Conservation (phyloP, 1,139 yeast species). For the Kodamaea arcana region DNA sequence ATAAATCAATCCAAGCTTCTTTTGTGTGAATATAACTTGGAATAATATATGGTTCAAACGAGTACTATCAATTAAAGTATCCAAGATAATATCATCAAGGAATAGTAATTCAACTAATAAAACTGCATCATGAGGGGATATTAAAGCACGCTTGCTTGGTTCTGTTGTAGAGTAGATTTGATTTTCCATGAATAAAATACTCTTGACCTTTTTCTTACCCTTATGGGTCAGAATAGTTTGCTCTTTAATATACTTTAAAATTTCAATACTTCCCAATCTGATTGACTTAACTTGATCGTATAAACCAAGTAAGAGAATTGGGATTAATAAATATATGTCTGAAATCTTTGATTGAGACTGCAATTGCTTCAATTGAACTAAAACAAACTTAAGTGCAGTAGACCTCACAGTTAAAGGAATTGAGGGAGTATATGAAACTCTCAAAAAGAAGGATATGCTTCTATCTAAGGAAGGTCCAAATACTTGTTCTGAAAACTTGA, state of each 20-base stretch:
- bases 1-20: constrained; percentile 36
- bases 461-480: constrained; percentile 28
- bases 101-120: constrained; percentile 44
- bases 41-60: constrained; percentile 25
- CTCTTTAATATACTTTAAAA: constrained; percentile 20
- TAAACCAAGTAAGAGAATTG: constrained; percentile 35
- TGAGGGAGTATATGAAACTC: constrained; percentile 52
- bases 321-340: constrained; percentile 35
- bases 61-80: constrained; percentile 27
- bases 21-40: constrained; percentile 29
- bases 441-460: constrained; percentile 52
- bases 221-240: constrained; percentile 17
- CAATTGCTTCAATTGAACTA: constrained; percentile 30
- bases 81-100: constrained; percentile 21
- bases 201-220: constrained; percentile 20
- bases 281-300: constrained; percentile 26
- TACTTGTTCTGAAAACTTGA: constrained; percentile 18
- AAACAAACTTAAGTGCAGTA: constrained; percentile 40
- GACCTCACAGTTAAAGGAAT: constrained; percentile 56
- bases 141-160: constrained; percentile 44
- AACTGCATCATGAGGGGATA: constrained; percentile 63
- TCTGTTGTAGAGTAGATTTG: constrained; percentile 38
- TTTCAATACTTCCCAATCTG: constrained; percentile 24
- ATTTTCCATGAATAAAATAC: constrained; percentile 34
- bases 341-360: constrained; percentile 18